A percentile compares a stretch with the other conserved stretches of the same genome.
Evolutionary conservation across 495 filamentous ascomycete genomes (phyloP).

Genomic region (Penicillium pancosmium): DNA sequence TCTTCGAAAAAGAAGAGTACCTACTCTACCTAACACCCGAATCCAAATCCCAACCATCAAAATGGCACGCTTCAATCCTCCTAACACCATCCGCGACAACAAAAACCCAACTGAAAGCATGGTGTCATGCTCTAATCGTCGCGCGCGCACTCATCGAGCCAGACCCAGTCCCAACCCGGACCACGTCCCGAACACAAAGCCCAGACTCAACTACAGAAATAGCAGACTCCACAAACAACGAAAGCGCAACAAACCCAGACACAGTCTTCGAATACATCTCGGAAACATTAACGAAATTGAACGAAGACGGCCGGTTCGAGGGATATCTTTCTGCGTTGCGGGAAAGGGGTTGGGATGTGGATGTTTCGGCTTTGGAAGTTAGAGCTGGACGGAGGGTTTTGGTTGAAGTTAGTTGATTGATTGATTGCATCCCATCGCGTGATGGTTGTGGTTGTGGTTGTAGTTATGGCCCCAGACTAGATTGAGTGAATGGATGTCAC

Average conservation of each 20-base stretch:
- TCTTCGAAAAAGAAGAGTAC: constrained; percentile 38
- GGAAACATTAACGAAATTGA: constrained; percentile 30
- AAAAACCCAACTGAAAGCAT: constrained; percentile 64
- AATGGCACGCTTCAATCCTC: constrained; percentile 55
- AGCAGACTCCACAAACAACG: no score
- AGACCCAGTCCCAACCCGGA: no score
- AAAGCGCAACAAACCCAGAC: neutral
- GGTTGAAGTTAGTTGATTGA: no score
- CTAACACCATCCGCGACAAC: constrained; percentile 61
- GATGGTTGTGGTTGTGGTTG: no score
- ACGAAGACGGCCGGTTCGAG: constrained; percentile 43
- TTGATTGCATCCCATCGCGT: no score
- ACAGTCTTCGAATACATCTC: constrained; percentile 8
- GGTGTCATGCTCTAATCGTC: constrained; percentile 70
- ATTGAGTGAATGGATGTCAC: no score
- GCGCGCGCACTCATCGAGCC: constrained; percentile 32
- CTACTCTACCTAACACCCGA: constrained; percentile 28
- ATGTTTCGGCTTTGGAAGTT: constrained; percentile 62
- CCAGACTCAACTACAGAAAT: neutral
- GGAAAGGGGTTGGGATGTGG: constrained; percentile 62
- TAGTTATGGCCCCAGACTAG: no score
- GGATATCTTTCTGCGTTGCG: constrained; percentile 41
- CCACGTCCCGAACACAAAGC: neutral
- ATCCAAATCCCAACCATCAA: neutral
- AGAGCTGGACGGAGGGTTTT: constrained; percentile 42